Evolutionary conservation across 192 early-diverging fungal genomes (phyloP).

Genomic region (Gamsiella multidivaricata): DNA sequence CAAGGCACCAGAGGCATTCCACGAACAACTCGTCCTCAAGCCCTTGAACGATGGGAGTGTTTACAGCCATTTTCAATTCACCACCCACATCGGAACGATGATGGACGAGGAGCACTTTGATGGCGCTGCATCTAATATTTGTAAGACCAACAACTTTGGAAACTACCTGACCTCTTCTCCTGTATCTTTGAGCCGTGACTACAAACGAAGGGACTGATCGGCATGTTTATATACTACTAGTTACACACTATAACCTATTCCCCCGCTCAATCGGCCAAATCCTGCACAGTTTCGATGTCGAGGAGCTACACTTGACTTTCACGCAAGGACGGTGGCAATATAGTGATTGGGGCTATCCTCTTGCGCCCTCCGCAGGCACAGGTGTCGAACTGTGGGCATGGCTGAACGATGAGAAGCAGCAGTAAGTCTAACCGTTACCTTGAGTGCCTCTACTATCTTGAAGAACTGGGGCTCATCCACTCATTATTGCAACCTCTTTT

Average conservation of each 20-base stretch:
- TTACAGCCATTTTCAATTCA: constrained; percentile 86
- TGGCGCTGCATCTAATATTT: constrained; percentile 42
- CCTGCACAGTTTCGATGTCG: constrained; percentile 76
- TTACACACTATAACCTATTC: constrained; percentile 82
- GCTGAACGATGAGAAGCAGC: constrained; percentile 61
- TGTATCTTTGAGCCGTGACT: too few species aligned
- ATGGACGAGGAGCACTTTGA: constrained; percentile 36
- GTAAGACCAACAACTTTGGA: constrained; percentile 15
- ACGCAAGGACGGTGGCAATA: constrained; percentile 92
- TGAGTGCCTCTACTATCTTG: background rate
- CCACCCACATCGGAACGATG: constrained; percentile 52
- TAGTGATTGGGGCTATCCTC: constrained; percentile 78
- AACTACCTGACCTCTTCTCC: background rate
- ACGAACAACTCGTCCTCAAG: constrained; percentile 75
- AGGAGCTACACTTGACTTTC: constrained; percentile 87
- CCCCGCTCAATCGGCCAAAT: constrained; percentile 89
- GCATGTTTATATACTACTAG: too few species aligned
- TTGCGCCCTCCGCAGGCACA: constrained; percentile 68
- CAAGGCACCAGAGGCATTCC: constrained; percentile 64
- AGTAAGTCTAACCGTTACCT: too few species aligned
- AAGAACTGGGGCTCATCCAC: too few species aligned
- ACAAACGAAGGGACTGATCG: too few species aligned
- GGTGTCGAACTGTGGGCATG: constrained; percentile 83
- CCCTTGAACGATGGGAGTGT: constrained; percentile 82
- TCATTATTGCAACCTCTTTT: background rate